Evolutionary conservation across 176 grass and related monocot genomes (phyloP), one percentile per base, ranked within the genome.

Genomic region (Avena insularis): DNA sequence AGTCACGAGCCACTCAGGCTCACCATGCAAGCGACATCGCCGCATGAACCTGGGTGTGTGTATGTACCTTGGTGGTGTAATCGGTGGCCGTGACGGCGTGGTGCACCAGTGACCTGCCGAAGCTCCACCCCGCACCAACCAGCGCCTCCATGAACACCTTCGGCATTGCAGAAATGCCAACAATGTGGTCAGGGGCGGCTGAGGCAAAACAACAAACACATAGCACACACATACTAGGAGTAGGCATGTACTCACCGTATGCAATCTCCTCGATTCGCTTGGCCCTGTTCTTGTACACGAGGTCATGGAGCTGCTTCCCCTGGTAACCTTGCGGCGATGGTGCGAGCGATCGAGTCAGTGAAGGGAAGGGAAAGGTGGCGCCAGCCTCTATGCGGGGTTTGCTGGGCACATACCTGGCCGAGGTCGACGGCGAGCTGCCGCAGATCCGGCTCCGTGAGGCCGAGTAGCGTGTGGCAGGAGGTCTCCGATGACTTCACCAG

Each of bases 281-380:
- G 67, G 82, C 87, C 71, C 91, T 90, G 79, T 89, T 91, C 87
- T 94, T 98, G 90, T 98, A 98, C 43, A 98, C 72, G 48, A 94
- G 92, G 85, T 94, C 92, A 82, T 95, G 93, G 45, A 98, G 90
- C 82, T 95, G 96, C 85, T 94, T 95, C 13, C 96, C 96, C 61
- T 93, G 81, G 80, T 98, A 98, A 46, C 93, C 94, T 95, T 95
- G 74, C 96, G 95, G 88, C 53, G 61, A 21, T 6, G 38, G 5
- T 5, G 16, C 14, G 31, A 4, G 9, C 0, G 4, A 23, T 17
- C 0, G 71, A 49, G 45, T 48, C 38, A 27, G 71, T 12, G 21
- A 13, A 58, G 45, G 3, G 0, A 7, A 29, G 27, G 72, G 9
- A 82, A 79, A 48, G 40, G 17, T 9, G 33, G 54, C 35, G 57